Base-by-base conservation (phyloP, 2,329 filamentous ascomycete genomes). In the Alternaria arborescens region DNA sequence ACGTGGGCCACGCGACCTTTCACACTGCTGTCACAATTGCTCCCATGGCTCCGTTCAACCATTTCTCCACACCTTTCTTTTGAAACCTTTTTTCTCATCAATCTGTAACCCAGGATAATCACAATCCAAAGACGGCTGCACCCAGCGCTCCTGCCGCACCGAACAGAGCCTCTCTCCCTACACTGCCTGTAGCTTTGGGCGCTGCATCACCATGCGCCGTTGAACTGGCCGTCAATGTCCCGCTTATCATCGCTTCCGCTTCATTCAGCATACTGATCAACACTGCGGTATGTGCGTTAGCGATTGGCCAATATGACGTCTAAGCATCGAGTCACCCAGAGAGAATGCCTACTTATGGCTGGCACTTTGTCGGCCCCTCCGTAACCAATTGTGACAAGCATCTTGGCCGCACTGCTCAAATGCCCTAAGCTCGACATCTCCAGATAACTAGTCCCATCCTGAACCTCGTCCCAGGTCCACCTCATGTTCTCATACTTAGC, bases 1-100 rank as follows among this genome's bases (percentile, higher is more conserved):
- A 56, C 57, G 52, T 56, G 43, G 57, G 52, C 24, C 57, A 60
- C 57, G 52, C 57, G 57, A 60, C 52, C 48, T 38, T 40, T 50
- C n/a, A 32, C 34, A 30, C 12, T 53, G 18, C 51, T 38, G 20
- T 50, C 46, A 50, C 46, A 36, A 24, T 50, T 50, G 24, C 32
- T 20, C 16, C 30, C 46, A 38, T 50, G 20, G 30, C 46, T 34
- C 20, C 32, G 10, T 38, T 50, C 46, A 50, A 50, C 46, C 28
- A 36, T 50, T 50, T 36, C 34, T 22, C 46, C 34, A n/a, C 46
- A 24, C 5, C 20, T 50, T 36, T 36, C 46, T 50, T 50, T 50
- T 50, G 46, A 50, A 36, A 8, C 30, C 20, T 24, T 42, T 38
- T 50, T 50, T 44, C 30, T 22, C 52, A 54, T 54, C 28, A 41